A percentile compares a stretch with the other conserved stretches of the same genome.
These are phyloP conservation scores for Anthracocystis panici-leucophaei DNA, from an alignment of 1,284 basidiomycete genomes.

Conservation along the genomic window DNA sequence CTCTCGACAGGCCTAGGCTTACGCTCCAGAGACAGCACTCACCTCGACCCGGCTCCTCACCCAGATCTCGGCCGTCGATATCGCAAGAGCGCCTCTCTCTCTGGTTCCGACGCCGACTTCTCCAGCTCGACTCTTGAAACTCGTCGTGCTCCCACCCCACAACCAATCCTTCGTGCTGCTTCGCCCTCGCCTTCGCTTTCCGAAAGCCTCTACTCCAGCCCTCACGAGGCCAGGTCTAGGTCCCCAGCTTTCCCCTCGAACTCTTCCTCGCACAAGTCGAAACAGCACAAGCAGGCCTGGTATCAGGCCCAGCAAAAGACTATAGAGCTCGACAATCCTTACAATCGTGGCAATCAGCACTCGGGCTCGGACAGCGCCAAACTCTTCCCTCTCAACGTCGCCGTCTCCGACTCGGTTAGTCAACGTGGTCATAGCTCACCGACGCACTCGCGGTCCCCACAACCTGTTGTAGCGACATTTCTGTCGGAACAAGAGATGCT, in stretches of 20 bases:
- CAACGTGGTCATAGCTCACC: conserved; percentile 14
- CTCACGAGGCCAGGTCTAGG: background rate
- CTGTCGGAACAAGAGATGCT: conserved; percentile 49
- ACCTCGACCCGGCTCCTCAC: background rate
- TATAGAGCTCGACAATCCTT: conserved; percentile 34
- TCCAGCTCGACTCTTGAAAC: conserved; percentile 16
- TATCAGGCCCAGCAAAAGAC: conserved; percentile 55
- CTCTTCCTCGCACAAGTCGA: conserved; percentile 16
- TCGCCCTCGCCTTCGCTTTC: conserved; percentile 42
- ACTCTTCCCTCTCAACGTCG: conserved; percentile 42
- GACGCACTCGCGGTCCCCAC: conserved; percentile 9
- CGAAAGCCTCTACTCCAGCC: conserved; percentile 12
- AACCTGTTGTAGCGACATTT: conserved; percentile 29
- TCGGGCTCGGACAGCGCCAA: conserved; percentile 12
- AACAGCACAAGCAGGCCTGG: conserved; percentile 51
- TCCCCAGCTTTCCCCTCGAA: background rate
- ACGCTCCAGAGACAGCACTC: conserved; percentile 15
- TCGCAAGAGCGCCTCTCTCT: conserved; percentile 41
- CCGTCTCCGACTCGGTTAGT: background rate
- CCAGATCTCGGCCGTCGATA: conserved; percentile 15
- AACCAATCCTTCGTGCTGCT: conserved; percentile 22
- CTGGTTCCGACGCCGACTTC: conserved; percentile 34
- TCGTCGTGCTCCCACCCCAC: conserved; percentile 22
- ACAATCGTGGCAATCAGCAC: conserved; percentile 16
- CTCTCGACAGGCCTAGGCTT: conserved; percentile 32